Conservation (phyloP, 2,329 filamentous ascomycete species). For the Ophiosphaerella korrae region DNA sequence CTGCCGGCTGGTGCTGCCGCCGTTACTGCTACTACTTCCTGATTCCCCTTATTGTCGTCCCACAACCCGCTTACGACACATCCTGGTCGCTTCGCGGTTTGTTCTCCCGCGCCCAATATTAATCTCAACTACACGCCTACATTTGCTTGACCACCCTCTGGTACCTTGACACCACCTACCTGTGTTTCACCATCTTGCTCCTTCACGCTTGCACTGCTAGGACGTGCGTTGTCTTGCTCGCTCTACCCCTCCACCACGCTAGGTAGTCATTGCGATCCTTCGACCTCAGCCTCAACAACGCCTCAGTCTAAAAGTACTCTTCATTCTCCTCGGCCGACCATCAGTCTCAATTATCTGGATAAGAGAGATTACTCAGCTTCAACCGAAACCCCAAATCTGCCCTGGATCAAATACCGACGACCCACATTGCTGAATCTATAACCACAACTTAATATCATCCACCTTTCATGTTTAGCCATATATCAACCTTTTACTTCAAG, state of each 20-base stretch:
- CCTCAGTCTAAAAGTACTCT: not conserved
- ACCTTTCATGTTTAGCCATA: not conserved
- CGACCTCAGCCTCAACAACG: not conserved
- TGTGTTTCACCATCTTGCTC: slow-evolving; percentile 16
- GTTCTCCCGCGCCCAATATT: slow-evolving; percentile 27
- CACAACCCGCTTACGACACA: slow-evolving; percentile 28
- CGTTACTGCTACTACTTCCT: slow-evolving; percentile 21
- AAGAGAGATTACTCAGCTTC: too few relatives aligned
- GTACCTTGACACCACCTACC: slow-evolving; percentile 14
- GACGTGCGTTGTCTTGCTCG: slow-evolving; percentile 13
- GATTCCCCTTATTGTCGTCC: slow-evolving; percentile 31
- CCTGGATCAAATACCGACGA: not conserved
- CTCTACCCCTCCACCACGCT: slow-evolving; percentile 9
- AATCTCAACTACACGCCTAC: slow-evolving; percentile 24
- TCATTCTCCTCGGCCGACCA: not conserved
- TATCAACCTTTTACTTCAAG: not conserved
- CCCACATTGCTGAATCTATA: not conserved
- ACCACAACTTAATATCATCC: not conserved
- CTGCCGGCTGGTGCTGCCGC: slow-evolving; percentile 33
- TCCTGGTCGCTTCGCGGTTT: slow-evolving; percentile 32
- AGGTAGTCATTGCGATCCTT: not conserved
- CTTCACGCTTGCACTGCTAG: slow-evolving; percentile 15
- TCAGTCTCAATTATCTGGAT: not conserved
- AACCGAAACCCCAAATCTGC: not conserved
- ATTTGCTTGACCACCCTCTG: slow-evolving; percentile 24